phyloP scores from a whole-genome alignment of 305 asterid genomes.

The Fraxinus paxiana region DNA sequence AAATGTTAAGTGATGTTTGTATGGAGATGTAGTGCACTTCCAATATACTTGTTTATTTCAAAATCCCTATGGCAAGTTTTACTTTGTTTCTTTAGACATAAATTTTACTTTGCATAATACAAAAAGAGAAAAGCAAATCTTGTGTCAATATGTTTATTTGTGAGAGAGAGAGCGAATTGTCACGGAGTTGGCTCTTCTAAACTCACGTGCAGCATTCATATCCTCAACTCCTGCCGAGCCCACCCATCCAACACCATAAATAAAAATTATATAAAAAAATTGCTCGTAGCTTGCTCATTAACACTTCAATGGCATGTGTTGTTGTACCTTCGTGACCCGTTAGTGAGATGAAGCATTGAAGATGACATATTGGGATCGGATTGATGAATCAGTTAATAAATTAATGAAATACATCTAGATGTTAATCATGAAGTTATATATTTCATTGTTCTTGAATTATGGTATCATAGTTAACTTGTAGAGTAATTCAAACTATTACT shows the following conservation, averaged over 20 bases:
- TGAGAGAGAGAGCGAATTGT: neutral
- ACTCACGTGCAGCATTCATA: neutral
- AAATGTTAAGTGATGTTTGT: neutral
- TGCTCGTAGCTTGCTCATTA: neutral
- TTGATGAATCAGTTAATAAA: constrained; percentile 5
- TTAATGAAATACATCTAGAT: constrained; percentile 9
- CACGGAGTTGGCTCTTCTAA: neutral
- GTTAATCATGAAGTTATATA: neutral
- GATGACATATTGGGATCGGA: constrained; percentile 1
- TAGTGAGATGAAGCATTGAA: neutral
- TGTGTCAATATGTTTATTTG: neutral
- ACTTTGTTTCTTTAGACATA: neutral
- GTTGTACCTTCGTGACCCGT: neutral
- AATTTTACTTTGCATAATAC: neutral
- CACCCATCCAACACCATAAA: neutral
- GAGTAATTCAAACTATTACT: neutral
- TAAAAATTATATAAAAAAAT: neutral
- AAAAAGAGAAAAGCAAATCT: neutral
- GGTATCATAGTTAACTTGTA: neutral
- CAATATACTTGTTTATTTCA: neutral
- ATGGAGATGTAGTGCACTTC: neutral
- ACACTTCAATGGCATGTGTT: neutral
- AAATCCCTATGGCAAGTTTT: neutral
- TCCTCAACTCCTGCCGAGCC: neutral
- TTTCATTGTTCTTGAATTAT: neutral